Evolutionary conservation across 345 rosid species (phyloP).

Genomic region (Combretum micranthum): DNA sequence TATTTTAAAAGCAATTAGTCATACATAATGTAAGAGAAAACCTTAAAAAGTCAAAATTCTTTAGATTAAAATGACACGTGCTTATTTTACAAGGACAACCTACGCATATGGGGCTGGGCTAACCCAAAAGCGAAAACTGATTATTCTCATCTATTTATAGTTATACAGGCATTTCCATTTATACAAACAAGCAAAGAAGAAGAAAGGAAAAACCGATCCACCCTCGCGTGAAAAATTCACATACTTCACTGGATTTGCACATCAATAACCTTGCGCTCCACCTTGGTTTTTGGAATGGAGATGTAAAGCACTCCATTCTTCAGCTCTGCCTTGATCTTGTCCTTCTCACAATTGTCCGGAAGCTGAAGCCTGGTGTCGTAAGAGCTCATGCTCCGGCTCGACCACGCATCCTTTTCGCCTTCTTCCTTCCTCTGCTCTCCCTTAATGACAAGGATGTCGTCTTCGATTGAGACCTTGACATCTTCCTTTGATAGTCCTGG

Average conservation of each 20-base stretch:
- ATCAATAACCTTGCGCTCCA: conserved; percentile 44
- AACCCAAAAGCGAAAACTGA: no score
- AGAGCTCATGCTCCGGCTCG: conserved; percentile 29
- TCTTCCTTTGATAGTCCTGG: conserved; percentile 78
- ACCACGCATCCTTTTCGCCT: conserved; percentile 31
- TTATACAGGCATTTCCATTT: no score
- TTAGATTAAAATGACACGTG: no score
- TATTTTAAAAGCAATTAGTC: no score
- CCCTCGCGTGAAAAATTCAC: neutral
- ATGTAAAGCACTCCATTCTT: conserved; percentile 66
- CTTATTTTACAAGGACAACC: no score
- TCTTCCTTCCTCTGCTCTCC: conserved; percentile 64
- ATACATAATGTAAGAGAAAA: no score
- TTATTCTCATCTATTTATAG: no score
- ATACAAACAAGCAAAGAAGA: no score
- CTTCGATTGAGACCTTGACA: conserved; percentile 59
- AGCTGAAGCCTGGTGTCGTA: conserved; percentile 57
- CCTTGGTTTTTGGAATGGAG: conserved; percentile 56
- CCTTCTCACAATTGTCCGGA: conserved; percentile 48
- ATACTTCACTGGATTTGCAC: conserved; percentile 28
- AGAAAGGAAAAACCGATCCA: no score
- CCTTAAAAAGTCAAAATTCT: no score
- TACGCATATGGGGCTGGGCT: no score
- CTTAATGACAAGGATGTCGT: conserved; percentile 48
- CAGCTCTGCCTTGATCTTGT: conserved; percentile 61